These are phyloP conservation scores for Euphorbia lathyris DNA, from an alignment of 345 rosid genomes.

Conservation along the genomic window DNA sequence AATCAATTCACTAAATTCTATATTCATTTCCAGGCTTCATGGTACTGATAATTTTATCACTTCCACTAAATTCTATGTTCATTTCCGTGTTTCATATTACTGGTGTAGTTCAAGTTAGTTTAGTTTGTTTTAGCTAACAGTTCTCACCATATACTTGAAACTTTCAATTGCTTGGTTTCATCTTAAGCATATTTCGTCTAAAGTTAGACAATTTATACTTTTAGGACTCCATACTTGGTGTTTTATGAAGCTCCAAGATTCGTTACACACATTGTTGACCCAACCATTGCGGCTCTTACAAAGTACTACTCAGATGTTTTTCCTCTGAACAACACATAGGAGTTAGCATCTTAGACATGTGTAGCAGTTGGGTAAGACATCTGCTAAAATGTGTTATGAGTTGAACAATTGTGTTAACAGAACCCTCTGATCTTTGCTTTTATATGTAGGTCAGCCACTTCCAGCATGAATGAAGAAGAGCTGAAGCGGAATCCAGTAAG, in stretches of 20 bases:
- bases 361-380: too few species aligned
- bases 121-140: too few species aligned
- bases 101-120: too few species aligned
- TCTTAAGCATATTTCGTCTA: slow-evolving; percentile 1
- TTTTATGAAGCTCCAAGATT: slow-evolving; percentile 84
- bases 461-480: slow-evolving; percentile 89
- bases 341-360: slow-evolving; percentile 66
- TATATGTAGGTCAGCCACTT: slow-evolving; percentile 75
- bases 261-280: slow-evolving; percentile 89
- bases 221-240: slow-evolving; percentile 66
- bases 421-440: slow-evolving; percentile 5
- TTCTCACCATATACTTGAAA: too few species aligned
- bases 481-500: slow-evolving; percentile 72
- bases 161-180: not conserved
- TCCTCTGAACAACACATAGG: slow-evolving; percentile 78
- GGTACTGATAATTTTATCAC: too few species aligned
- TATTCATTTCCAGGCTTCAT: too few species aligned
- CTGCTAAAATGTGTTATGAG: too few species aligned
- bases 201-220: slow-evolving; percentile 1
- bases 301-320: slow-evolving; percentile 72
- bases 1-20: too few species aligned
- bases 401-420: too few species aligned
- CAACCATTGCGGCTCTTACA: slow-evolving; percentile 82
- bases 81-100: too few species aligned
- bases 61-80: too few species aligned